Evolutionary conservation across 192 early-diverging fungal species (phyloP), one percentile per base, ranked within the genome.

Genomic region (Jimgerdemannia flammicorona): DNA sequence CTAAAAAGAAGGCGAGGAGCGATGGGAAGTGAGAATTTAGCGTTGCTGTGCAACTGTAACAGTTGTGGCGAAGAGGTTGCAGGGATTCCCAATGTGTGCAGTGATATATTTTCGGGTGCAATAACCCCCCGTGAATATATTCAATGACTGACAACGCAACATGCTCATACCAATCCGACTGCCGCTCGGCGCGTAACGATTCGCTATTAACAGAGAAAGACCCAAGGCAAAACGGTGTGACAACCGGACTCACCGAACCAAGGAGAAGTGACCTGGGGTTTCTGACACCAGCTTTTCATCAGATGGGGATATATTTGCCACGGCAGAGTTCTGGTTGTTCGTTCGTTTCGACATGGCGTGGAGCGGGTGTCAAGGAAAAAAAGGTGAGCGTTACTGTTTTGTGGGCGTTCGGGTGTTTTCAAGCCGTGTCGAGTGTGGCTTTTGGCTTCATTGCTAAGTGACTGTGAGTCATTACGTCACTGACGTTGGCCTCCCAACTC

Each of bases 1-100:
- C 88, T 88, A 76, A 19, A 1, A 29, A 29, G 29, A 29, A 29
- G 29, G 29, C 29, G 29, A 29, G 29, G 40, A 8, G 40, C 7
- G 44, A 10, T 43, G 69, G 20, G 20, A 20, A 18, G n/a, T n/a
- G n/a, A 70, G 20, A 19, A 14, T 19, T 14, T 65, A 14, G 14
- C 64, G 14, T n/a, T n/a, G n/a, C n/a, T n/a, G n/a, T n/a, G n/a
- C n/a, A n/a, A 14, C 19, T 19, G 19, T 18, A 19, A 65, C 14
- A 65, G 64, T 18, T 65, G 14, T 65, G 14, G 14, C 64, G 64
- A 18, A 18, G 14, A 18, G 64, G 14, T 19, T 65, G 14, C 1
- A 65, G 64, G 64, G 14, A 65, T 29, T 29, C 29, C 29, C 29
- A 29, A n/a, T 29, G 29, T 29, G 29, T 29, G 29, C 29, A 29